Evolutionary conservation across 1,284 basidiomycete species (phyloP), one percentile per base, ranked within the genome.

Genomic region (Naganishia albida): DNA sequence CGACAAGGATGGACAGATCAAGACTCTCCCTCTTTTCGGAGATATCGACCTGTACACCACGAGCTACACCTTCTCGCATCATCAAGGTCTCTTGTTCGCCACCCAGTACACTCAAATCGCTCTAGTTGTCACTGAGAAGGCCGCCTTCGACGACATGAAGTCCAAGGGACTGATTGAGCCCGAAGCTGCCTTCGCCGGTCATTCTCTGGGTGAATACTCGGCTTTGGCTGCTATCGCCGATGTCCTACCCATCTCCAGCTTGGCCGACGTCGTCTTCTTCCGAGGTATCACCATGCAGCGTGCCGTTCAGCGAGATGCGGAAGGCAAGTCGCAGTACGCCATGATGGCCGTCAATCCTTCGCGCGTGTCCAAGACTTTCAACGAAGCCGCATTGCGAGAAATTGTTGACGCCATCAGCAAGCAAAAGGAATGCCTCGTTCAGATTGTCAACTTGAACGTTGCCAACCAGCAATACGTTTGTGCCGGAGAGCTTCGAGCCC

Each of bases 261-360:
- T 99, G 57, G 92, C 95, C 72, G 94, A 98, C 73, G 91, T 99
- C 74, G 95, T 99, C 49, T 98, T 99, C 85, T 98, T 97, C 81
- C 92, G 96, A 80, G 95, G 95, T 77, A 95, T 99, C 75, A 99
- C 95, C 56, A 99, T 99, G 95, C 94, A 97, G 77, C 91, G 93
- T 51, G 94, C 94, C 23, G 94, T 97, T 67, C 91, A 96, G 79
- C 91, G 95, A 53, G 95, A 98, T 75, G 83, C 88, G 2, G 83
- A 90, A 66, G 94, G 94, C 75, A 87, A 95, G 60, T 94, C 91
- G 39, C 93, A 95, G 79, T 99, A 98, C 75, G 94, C 93, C 20
- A 98, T 99, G 96, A 94, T 93, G 80, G 95, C 95, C 18, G 90
- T 97, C 75, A 98, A 98, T 80, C 96, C 96, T 1, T 89, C 91